Conservation (phyloP, 345 rosid genomes). For the Eucalyptus polybractea region DNA sequence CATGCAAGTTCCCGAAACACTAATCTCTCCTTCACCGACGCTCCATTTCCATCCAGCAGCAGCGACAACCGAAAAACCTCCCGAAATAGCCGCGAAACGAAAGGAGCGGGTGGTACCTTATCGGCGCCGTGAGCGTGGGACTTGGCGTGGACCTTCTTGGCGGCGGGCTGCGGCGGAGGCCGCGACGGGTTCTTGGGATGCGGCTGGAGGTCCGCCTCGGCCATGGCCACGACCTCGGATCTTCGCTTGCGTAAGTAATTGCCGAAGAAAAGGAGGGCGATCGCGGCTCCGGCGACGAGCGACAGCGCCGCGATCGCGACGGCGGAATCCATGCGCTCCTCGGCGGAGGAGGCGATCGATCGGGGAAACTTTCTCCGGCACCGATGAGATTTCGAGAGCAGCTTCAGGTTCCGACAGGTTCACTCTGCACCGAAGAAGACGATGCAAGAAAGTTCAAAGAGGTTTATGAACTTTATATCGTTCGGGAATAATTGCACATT, state of each 20-base stretch:
- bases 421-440: not conserved
- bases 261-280: slow-evolving; percentile 65
- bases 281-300: slow-evolving; percentile 48
- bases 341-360: not conserved
- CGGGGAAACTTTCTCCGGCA: not conserved
- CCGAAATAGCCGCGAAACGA: not conserved
- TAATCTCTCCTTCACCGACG: not conserved
- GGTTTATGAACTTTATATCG: not conserved
- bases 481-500: not conserved
- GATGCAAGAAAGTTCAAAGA: not conserved
- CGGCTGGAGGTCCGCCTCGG: slow-evolving; percentile 44
- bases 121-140: slow-evolving; percentile 53
- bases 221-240: slow-evolving; percentile 70
- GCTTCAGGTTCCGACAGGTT: not conserved
- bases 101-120: slow-evolving; percentile 15
- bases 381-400: not conserved
- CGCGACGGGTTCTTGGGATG: slow-evolving; percentile 32
- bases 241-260: slow-evolving; percentile 60
- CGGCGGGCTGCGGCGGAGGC: slow-evolving; percentile 19
- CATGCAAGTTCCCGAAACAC: not conserved
- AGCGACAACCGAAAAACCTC: not conserved
- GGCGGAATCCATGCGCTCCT: slow-evolving; percentile 43
- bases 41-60: not conserved
- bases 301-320: slow-evolving; percentile 33
- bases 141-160: slow-evolving; percentile 56